Evolutionary conservation across 2,329 filamentous ascomycete species (phyloP).

Genomic region (Mollisiaceae sp.): DNA sequence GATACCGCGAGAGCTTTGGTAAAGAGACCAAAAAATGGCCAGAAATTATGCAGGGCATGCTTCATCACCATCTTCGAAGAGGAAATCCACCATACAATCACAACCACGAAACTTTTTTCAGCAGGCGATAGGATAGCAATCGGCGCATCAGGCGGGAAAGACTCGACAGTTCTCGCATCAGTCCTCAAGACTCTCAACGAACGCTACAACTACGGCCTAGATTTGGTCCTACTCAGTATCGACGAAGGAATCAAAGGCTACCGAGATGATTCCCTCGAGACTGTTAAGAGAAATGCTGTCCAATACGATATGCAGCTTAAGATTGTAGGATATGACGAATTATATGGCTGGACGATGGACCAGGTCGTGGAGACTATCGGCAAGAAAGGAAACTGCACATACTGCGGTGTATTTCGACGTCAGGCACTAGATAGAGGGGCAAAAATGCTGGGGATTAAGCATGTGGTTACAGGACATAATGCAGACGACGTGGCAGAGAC

Average conservation of each 20-base stretch:
- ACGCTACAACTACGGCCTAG: slow-evolving; percentile 82
- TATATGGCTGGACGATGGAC: slow-evolving; percentile 99
- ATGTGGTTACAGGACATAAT: slow-evolving; percentile 97
- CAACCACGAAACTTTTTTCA: slow-evolving; percentile 77
- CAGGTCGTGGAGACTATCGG: slow-evolving; percentile 95
- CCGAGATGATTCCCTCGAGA: slow-evolving; percentile 93
- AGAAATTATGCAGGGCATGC: slow-evolving; percentile 89
- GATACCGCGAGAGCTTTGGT: slow-evolving; percentile 80
- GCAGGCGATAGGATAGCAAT: slow-evolving; percentile 89
- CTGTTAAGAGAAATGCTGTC: slow-evolving; percentile 88
- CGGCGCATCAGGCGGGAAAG: slow-evolving; percentile 95
- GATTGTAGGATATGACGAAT: slow-evolving; percentile 89
- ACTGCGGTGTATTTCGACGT: slow-evolving; percentile 93
- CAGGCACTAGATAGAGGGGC: slow-evolving; percentile 94
- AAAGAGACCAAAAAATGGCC: slow-evolving; percentile 90
- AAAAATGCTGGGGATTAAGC: slow-evolving; percentile 82
- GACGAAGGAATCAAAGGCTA: slow-evolving; percentile 98
- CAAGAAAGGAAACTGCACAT: slow-evolving; percentile 99
- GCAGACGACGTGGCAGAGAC: slow-evolving; percentile 98
- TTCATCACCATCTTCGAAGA: slow-evolving; percentile 89
- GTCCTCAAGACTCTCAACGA: slow-evolving; percentile 95
- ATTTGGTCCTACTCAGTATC: slow-evolving; percentile 86
- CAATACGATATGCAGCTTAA: slow-evolving; percentile 92
- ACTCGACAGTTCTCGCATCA: slow-evolving; percentile 93
- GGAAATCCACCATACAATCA: slow-evolving; percentile 93